Conservation (phyloP, 2,329 filamentous ascomycete genomes). For the Phyllosticta citrichinensis region DNA sequence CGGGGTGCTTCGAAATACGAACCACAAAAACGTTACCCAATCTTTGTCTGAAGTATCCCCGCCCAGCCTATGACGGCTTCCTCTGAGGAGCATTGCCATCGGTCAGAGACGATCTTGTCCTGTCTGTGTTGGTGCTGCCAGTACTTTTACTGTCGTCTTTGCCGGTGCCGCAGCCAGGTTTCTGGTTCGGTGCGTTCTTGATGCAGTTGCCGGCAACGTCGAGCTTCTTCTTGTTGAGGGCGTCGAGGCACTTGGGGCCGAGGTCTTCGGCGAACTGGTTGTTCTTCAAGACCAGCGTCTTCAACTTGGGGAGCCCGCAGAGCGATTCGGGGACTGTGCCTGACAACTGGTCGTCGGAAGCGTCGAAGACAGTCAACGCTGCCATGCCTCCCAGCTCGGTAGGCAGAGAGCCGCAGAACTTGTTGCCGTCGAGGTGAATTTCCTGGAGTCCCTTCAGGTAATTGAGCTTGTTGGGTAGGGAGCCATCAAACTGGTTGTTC, state of each 20-base stretch:
- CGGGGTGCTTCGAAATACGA: background rate
- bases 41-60: background rate
- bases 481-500: too few species aligned
- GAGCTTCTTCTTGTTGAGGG: background rate
- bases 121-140: background rate
- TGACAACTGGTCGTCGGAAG: background rate
- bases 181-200: background rate
- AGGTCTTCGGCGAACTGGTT: background rate
- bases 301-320: background rate
- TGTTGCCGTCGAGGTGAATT: background rate
- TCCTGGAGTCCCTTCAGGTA: too few species aligned
- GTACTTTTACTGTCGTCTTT: too few species aligned
- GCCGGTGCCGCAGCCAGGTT: background rate
- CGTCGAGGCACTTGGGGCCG: background rate
- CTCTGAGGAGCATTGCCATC: background rate
- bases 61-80: background rate
- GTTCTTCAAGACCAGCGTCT: background rate
- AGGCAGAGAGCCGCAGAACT: background rate
- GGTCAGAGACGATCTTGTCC: background rate
- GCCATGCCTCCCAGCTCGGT: background rate
- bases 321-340: background rate
- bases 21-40: background rate
- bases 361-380: background rate
- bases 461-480: too few species aligned
- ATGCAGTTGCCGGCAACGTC: background rate